Evolutionary conservation across 192 early-diverging fungal species (phyloP).

Genomic region (Coemansia sp.): DNA sequence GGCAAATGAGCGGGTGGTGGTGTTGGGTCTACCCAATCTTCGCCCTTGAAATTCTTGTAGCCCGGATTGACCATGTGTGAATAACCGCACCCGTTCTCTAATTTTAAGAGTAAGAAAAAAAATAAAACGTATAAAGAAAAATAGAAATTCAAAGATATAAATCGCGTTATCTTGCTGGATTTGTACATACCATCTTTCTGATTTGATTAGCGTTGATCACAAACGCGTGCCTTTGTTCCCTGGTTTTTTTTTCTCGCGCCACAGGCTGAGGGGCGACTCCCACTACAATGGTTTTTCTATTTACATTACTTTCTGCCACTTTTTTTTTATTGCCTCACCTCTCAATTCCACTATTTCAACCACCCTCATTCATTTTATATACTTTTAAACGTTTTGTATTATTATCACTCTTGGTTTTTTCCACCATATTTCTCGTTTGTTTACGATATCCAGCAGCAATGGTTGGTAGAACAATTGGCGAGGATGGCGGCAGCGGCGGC

Average conservation of each 20-base stretch:
- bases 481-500: slow-evolving; percentile 14
- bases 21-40: slow-evolving; percentile 82
- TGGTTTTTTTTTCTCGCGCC: background rate
- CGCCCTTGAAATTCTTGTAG: slow-evolving; percentile 50
- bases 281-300: background rate
- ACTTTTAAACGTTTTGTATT: background rate
- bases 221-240: background rate
- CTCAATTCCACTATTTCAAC: background rate
- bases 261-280: background rate
- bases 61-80: slow-evolving; percentile 46
- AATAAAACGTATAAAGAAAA: background rate
- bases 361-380: background rate
- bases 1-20: slow-evolving; percentile 73
- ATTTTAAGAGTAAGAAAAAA: background rate
- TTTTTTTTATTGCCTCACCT: too few relatives aligned
- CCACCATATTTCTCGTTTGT: background rate
- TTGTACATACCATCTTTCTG: background rate
- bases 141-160: background rate
- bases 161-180: background rate
- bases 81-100: background rate
- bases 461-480: background rate
- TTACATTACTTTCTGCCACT: background rate
- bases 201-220: slow-evolving; percentile 2
- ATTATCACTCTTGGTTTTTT: background rate
- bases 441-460: slow-evolving; percentile 8